These are phyloP conservation scores for Abelmoschus esculentus DNA, from an alignment of 345 rosid species.

Conservation along the genomic window DNA sequence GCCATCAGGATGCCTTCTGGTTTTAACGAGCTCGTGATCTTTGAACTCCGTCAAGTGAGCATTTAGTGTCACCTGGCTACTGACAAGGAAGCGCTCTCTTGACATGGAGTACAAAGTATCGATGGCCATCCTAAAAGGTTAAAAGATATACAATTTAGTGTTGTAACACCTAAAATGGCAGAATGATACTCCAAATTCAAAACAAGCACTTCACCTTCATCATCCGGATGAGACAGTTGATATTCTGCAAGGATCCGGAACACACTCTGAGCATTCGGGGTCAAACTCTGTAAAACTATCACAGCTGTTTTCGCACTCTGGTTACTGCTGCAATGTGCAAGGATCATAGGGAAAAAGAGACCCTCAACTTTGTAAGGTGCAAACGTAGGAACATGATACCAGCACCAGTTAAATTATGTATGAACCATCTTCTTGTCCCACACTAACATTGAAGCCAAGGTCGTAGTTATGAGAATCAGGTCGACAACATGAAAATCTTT, in stretches of 20 bases:
- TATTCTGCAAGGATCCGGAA: constrained; percentile 79
- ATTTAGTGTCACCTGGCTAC: constrained; percentile 79
- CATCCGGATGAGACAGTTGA: constrained; percentile 75
- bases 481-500: constrained; percentile 2
- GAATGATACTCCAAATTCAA: background rate
- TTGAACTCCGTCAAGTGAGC: constrained; percentile 89
- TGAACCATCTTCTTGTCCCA: constrained; percentile 99
- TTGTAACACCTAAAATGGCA: background rate
- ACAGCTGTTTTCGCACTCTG: constrained; percentile 83
- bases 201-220: constrained; percentile 48
- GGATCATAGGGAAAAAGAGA: constrained; percentile 72
- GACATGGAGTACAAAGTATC: constrained; percentile 53
- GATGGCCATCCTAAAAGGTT: constrained; percentile 60
- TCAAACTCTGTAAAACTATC: constrained; percentile 84
- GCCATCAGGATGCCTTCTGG: constrained; percentile 62
- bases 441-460: constrained; percentile 33
- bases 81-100: constrained; percentile 80
- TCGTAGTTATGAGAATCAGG: background rate
- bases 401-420: constrained; percentile 79
- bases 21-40: constrained; percentile 89
- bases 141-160: background rate
- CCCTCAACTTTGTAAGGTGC: constrained; percentile 82
- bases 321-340: constrained; percentile 53
- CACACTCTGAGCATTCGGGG: constrained; percentile 88
- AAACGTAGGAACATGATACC: constrained; percentile 87